Evolutionary conservation across 768 basidiomycete species (phyloP), one percentile per base, ranked within the genome.

Genomic region (Boletus pseudo-olivaceus): DNA sequence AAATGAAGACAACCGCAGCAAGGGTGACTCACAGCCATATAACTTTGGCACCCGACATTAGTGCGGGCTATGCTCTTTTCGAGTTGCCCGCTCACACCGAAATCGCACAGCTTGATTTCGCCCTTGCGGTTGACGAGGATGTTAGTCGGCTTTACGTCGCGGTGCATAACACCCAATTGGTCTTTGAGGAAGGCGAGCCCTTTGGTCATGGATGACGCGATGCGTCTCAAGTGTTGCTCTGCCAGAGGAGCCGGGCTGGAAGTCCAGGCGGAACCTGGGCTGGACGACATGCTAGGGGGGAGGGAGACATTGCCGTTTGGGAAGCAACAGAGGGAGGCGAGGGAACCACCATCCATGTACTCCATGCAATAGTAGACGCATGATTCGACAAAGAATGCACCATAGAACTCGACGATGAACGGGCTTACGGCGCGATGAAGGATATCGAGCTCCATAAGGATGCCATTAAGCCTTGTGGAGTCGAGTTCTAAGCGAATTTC

Each of bases 311-410:
- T 70, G 26, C 69, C 69, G 20, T 70, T 72, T 35, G 45, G 83
- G 82, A 56, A 85, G 82, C 74, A 73, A 32, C 64, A 77, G 71
- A 58, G 78, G 73, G 27, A 98, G 69, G 98, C 97, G 44, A 99
- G 80, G 38, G 87, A 90, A n/a, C 95, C 94, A 11, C 94, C 95
- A 68, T 99, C 96, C 97, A 99, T 99, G 74, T 87, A 92, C 76
- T 99, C 97, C 95, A 98, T 98, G 73, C 95, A 98, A 71, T 97
- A 98, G 74, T 99, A 98, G 23, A 99, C 97, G 70, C 96, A 99
- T n/a, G 92, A 92, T 68, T 99, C 97, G 72, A 97, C 94, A 73
- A 97, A 98, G 77, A 99, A 99, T 5, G 97, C 97, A 41, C 97
- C 97, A 68, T 96, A 98, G 63, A 99, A 99, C 57, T 98, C 97